Percentiles rank a stretch among this genome's conserved stretches.
Conservation (phyloP, 176 grass and related monocot species). For the Bothriochloa decipiens region DNA sequence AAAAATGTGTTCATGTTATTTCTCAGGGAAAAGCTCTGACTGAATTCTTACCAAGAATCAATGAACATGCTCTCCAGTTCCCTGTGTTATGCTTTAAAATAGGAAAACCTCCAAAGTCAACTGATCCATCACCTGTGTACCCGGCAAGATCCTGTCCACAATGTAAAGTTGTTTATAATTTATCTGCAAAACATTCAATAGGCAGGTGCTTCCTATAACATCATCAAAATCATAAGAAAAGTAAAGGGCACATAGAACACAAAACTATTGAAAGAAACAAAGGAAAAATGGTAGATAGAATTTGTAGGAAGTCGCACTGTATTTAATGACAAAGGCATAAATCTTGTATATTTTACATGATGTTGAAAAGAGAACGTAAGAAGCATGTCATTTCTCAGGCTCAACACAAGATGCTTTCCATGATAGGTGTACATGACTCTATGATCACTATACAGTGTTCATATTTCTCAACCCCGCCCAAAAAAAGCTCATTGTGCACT, state of each 20-base stretch:
- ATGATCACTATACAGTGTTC: not conserved
- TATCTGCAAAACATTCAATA: not conserved
- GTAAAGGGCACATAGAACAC: not conserved
- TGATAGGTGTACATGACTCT: not conserved
- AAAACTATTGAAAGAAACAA: constrained; percentile 33
- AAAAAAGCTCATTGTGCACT: not conserved
- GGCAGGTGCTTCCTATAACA: not conserved
- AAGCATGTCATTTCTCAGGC: constrained; percentile 9
- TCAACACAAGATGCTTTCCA: not conserved
- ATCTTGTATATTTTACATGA: constrained; percentile 10
- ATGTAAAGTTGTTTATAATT: constrained; percentile 13
- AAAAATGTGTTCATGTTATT: not conserved
- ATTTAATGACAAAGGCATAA: not conserved
- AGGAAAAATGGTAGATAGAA: not conserved
- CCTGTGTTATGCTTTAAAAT: constrained; percentile 75
- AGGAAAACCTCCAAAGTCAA: constrained; percentile 69
- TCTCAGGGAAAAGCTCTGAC: not conserved
- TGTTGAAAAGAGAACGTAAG: not conserved
- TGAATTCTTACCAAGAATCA: constrained; percentile 76
- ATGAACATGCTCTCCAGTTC: constrained; percentile 92
- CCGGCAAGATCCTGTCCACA: constrained; percentile 50
- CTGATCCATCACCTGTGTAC: constrained; percentile 81
- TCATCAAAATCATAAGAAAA: constrained; percentile 3
- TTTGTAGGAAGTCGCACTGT: not conserved
- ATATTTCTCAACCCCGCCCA: not conserved